These are phyloP conservation scores for Amniculicola lignicola DNA, from an alignment of 495 filamentous ascomycete genomes.

Conservation along the genomic window DNA sequence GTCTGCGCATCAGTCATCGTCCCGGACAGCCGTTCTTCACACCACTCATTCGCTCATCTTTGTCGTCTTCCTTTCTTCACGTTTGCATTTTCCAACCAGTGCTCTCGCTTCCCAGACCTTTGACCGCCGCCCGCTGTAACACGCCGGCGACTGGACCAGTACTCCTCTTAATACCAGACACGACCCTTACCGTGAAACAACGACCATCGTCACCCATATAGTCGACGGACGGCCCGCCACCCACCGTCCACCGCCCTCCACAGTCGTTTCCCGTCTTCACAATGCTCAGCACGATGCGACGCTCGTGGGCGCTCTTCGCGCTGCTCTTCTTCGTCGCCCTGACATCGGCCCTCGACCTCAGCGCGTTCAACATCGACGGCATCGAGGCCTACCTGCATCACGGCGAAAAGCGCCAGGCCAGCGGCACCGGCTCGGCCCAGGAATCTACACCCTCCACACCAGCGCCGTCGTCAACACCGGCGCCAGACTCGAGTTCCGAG, in stretches of 20 bases:
- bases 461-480: not conserved
- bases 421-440: constrained; percentile 19
- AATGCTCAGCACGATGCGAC: constrained; percentile 27
- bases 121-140: not conserved
- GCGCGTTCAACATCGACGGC: constrained; percentile 28
- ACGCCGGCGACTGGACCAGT: not conserved
- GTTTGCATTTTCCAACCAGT: not conserved
- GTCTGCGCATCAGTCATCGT: constrained; percentile 1
- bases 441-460: not conserved
- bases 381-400: constrained; percentile 25
- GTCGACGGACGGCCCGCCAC: constrained; percentile 3
- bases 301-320: constrained; percentile 31
- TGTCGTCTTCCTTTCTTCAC: no score
- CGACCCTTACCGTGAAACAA: not conserved
- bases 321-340: constrained; percentile 22
- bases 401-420: constrained; percentile 18
- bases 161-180: constrained; percentile 13
- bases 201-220: constrained; percentile 2
- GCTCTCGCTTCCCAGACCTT: not conserved
- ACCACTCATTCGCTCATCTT: not conserved
- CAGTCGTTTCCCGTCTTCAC: not conserved
- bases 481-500: not conserved
- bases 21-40: not conserved
- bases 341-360: constrained; percentile 23
- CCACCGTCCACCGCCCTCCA: not conserved